Conservation (phyloP, 176 grass and related monocot species). For the Thalia dealbata region DNA sequence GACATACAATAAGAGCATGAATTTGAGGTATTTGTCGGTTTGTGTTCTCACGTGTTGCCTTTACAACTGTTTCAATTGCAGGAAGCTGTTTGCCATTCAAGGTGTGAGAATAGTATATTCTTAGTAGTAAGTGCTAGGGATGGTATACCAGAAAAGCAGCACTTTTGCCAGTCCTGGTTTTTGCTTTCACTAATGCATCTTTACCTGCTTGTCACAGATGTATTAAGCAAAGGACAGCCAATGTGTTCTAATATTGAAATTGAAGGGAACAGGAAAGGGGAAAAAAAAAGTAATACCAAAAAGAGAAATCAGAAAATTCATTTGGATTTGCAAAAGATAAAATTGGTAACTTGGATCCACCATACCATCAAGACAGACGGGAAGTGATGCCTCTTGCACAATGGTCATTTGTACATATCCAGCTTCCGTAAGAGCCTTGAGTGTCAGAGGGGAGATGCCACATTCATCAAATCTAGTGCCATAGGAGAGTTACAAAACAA, state of each 20-base stretch:
- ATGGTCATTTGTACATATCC: conserved; percentile 70
- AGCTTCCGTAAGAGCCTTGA: conserved; percentile 75
- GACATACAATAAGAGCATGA: conserved; percentile 66
- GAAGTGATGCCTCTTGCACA: conserved; percentile 82
- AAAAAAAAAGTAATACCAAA: too few species aligned
- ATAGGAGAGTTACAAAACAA: not conserved
- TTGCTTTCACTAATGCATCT: conserved; percentile 90
- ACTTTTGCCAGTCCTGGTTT: conserved; percentile 87
- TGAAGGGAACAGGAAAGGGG: too few species aligned
- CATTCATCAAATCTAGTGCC: conserved; percentile 39
- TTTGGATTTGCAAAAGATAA: conserved; percentile 2
- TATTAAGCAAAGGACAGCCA: not conserved
- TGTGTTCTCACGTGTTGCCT: conserved; percentile 39
- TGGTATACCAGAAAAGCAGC: conserved; percentile 79
- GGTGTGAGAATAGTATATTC: not conserved
- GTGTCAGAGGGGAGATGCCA: conserved; percentile 48
- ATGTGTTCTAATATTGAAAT: too few species aligned
- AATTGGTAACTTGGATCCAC: not conserved
- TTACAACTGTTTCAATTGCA: conserved; percentile 96
- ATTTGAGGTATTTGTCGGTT: conserved; percentile 72
- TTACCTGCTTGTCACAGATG: conserved; percentile 40
- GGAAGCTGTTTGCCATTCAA: conserved; percentile 70
- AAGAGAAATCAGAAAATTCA: conserved; percentile 6
- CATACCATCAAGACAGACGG: conserved; percentile 73
- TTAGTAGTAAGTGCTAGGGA: not conserved